These are phyloP conservation scores for Chlamydomonas asymmetrica DNA, from an alignment of 139 green algal genomes.

Conservation along the genomic window DNA sequence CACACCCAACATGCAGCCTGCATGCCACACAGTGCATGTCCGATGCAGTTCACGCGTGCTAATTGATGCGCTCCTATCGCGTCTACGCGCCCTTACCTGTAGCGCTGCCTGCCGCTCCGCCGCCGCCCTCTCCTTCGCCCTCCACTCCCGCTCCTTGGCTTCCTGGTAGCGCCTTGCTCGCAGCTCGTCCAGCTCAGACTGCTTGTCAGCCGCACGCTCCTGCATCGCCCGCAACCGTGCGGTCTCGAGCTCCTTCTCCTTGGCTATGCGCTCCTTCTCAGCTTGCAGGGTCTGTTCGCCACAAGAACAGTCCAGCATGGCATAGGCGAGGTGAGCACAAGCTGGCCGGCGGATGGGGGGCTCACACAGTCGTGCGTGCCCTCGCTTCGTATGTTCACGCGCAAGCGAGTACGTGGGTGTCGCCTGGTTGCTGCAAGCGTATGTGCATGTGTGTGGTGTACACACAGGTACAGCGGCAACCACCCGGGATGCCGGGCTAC, in stretches of 20 bases:
- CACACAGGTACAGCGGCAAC: no score
- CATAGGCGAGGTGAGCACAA: background rate
- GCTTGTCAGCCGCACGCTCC: conserved; percentile 77
- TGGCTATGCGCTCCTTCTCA: conserved; percentile 71
- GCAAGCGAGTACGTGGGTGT: no score
- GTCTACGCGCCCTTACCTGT: no score
- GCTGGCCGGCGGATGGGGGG: background rate
- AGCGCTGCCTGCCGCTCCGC: conserved; percentile 55
- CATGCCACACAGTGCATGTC: no score
- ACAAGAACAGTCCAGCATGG: background rate
- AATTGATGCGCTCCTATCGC: no score
- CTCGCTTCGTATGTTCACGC: no score
- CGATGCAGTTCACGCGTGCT: no score
- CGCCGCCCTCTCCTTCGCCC: conserved; percentile 66
- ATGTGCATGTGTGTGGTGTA: no score
- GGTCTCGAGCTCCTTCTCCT: conserved; percentile 85
- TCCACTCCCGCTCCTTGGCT: conserved; percentile 79
- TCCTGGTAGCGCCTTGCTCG: conserved; percentile 72
- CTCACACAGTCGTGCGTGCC: no score
- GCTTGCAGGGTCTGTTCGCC: conserved; percentile 45
- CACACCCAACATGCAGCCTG: no score
- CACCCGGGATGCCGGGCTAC: no score
- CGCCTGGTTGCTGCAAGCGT: no score
- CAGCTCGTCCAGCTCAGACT: conserved; percentile 84
- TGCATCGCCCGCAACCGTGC: conserved; percentile 80